phyloP scores from a whole-genome alignment of 768 basidiomycete genomes.

The Brasilioporus rufonigricans region DNA sequence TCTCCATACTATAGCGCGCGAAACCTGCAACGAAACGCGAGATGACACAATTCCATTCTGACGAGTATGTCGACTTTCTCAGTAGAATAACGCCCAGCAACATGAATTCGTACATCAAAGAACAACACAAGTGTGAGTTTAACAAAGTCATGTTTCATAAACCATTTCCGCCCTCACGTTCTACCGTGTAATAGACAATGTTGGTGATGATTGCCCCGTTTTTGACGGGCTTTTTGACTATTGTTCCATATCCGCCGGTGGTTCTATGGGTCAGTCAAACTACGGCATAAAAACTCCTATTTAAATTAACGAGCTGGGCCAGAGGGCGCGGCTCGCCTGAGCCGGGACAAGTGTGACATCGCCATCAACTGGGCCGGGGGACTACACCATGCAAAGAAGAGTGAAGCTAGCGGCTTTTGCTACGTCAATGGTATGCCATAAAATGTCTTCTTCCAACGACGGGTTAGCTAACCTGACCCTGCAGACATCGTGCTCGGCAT shows the following conservation, averaged over 20 bases:
- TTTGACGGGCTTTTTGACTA: slow-evolving; percentile 99
- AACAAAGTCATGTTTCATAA: neutral
- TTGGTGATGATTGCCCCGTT: slow-evolving; percentile 98
- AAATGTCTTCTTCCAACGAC: neutral
- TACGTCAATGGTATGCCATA: slow-evolving; percentile 82
- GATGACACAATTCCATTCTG: slow-evolving; percentile 99
- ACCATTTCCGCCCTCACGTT: neutral
- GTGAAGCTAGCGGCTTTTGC: slow-evolving; percentile 98
- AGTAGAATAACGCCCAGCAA: slow-evolving; percentile 92
- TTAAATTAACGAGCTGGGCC: slow-evolving; percentile 7
- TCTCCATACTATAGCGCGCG: slow-evolving; percentile 64
- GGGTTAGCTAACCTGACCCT: slow-evolving; percentile 1
- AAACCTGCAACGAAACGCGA: slow-evolving; percentile 99
- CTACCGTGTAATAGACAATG: slow-evolving; percentile 64
- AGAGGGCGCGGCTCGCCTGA: slow-evolving; percentile 97
- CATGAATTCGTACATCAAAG: slow-evolving; percentile 90
- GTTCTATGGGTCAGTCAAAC: slow-evolving; percentile 84
- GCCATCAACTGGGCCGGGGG: slow-evolving; percentile 99
- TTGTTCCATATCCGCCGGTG: slow-evolving; percentile 99
- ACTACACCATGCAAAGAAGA: slow-evolving; percentile 98
- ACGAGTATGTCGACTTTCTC: slow-evolving; percentile 98
- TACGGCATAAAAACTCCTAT: neutral
- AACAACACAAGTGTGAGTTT: slow-evolving; percentile 89
- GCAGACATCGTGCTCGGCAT: slow-evolving; percentile 97
- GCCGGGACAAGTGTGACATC: slow-evolving; percentile 97